These are phyloP conservation scores for Leishmania braziliensis DNA, from an alignment of 208 protist genomes.

Conservation along the genomic window DNA sequence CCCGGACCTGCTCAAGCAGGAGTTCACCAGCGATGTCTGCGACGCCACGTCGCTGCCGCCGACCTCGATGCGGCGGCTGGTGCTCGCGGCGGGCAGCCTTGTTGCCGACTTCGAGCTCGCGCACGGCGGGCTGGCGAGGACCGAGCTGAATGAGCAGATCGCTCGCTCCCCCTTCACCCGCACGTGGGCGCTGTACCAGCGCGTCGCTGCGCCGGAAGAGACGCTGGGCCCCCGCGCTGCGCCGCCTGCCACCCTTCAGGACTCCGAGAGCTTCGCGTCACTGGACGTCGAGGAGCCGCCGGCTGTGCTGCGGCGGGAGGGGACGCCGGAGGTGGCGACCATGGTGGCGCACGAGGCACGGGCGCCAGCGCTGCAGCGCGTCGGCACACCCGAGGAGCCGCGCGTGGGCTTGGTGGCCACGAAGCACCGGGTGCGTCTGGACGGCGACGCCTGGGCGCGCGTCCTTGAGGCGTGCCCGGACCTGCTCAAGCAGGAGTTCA, in stretches of 20 bases:
- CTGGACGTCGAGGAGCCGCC: not conserved
- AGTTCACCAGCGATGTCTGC: not conserved
- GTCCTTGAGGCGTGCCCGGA: conserved; percentile 31
- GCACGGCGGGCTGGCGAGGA: no score
- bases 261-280: not conserved
- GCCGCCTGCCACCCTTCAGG: not conserved
- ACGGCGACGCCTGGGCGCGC: conserved; percentile 44
- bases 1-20: not conserved
- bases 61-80: conserved; percentile 5
- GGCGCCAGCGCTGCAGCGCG: not conserved
- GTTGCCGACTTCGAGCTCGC: no score
- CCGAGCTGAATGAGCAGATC: no score
- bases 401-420: conserved; percentile 7
- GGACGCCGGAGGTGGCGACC: not conserved
- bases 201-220: not conserved
- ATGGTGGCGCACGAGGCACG: no score
- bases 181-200: not conserved
- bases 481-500: conserved; percentile 40
- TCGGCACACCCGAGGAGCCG: conserved; percentile 4
- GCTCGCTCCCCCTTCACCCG: not conserved
- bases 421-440: conserved; percentile 36
- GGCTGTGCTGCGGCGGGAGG: not conserved
- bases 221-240: not conserved
- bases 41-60: not conserved
- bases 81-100: not conserved